phyloP scores from a whole-genome alignment of 2,329 filamentous ascomycete species.

The Fusarium begoniae region DNA sequence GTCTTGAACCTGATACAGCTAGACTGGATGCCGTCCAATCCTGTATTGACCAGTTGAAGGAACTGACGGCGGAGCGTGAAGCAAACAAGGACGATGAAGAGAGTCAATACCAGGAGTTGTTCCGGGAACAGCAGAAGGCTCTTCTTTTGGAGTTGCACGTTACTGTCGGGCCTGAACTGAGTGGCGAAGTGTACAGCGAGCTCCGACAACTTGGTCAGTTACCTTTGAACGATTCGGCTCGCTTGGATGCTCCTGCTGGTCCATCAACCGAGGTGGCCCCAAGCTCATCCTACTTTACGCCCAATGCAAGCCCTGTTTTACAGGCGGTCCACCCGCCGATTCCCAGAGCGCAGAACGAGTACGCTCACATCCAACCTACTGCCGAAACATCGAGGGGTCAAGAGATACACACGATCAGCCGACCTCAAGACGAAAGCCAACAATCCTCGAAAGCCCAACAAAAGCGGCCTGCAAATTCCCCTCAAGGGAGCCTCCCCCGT shows the following conservation, averaged over 20 bases:
- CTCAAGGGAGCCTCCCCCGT: not conserved
- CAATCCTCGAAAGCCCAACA: not conserved
- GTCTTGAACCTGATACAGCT: rapidly evolving
- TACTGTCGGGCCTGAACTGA: too few relatives aligned
- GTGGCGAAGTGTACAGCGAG: too few relatives aligned
- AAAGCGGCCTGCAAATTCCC: not conserved
- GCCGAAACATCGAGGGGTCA: not conserved
- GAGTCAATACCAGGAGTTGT: not conserved
- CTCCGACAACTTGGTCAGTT: too few relatives aligned
- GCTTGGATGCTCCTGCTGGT: too few relatives aligned
- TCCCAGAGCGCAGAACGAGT: not conserved
- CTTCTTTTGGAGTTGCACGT: too few relatives aligned
- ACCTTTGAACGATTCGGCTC: too few relatives aligned
- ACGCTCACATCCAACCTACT: not conserved
- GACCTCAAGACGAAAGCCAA: not conserved
- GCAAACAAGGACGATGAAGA: not conserved
- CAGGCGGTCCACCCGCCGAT: too few relatives aligned
- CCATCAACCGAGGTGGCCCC: too few relatives aligned
- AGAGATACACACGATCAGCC: not conserved
- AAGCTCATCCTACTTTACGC: too few relatives aligned
- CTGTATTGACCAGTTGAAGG: not conserved
- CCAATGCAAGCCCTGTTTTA: too few relatives aligned
- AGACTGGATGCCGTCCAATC: not conserved
- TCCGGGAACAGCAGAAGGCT: too few relatives aligned
- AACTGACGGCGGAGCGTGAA: not conserved